phyloP scores from a whole-genome alignment of 805 yeast species.

The Candida coquimbonensis region DNA sequence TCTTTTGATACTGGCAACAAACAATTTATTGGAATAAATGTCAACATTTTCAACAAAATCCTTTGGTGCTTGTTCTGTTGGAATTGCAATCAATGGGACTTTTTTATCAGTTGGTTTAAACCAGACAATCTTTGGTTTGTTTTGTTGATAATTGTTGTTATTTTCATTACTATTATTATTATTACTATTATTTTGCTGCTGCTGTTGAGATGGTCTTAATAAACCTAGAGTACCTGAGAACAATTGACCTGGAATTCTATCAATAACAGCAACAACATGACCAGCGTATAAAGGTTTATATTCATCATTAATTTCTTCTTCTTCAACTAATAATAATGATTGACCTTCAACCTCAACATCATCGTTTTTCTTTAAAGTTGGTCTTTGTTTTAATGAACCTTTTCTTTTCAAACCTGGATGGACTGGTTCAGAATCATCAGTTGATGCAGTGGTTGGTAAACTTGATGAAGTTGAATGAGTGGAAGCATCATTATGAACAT shows the following conservation, averaged over 20 bases:
- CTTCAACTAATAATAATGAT: constrained; percentile 83
- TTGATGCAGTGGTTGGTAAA: neutral
- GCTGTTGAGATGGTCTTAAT: constrained; percentile 89
- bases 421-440: constrained; percentile 13
- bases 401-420: constrained; percentile 52
- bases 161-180: neutral
- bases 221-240: constrained; percentile 93
- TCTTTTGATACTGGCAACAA: constrained; percentile 92
- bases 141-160: constrained; percentile 18
- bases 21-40: constrained; percentile 67
- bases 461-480: constrained; percentile 30
- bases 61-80: constrained; percentile 95
- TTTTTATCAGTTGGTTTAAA: constrained; percentile 97
- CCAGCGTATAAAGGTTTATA: constrained; percentile 94
- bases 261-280: constrained; percentile 96
- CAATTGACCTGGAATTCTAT: constrained; percentile 93
- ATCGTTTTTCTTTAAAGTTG: constrained; percentile 95
- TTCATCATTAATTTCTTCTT: constrained; percentile 90
- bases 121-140: constrained; percentile 93
- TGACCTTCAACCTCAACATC: constrained; percentile 99
- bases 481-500: constrained; percentile 76
- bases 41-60: constrained; percentile 94
- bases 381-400: constrained; percentile 90
- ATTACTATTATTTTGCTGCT: constrained; percentile 20
- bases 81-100: constrained; percentile 95